Evolutionary conservation across 2,329 filamentous ascomycete genomes (phyloP).

Genomic region (Tolypocladium paradoxum): DNA sequence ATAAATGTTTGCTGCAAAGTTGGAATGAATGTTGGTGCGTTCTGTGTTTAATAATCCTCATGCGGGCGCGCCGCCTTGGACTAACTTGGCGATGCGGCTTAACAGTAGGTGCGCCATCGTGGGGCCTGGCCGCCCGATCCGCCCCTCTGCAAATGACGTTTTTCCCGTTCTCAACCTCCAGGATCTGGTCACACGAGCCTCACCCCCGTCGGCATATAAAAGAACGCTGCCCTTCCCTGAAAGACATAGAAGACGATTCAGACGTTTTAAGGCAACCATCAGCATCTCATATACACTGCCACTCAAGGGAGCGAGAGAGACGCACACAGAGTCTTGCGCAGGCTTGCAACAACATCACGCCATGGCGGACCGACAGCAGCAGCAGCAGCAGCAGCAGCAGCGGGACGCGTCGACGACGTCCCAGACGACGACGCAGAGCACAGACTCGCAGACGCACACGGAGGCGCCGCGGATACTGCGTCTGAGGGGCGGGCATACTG

Average conservation of each 20-base stretch:
- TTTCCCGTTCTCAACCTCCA: background rate
- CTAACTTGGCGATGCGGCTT: background rate
- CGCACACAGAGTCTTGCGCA: background rate
- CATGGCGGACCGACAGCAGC: constrained; percentile 18
- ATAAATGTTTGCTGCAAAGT: background rate
- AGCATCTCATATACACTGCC: background rate
- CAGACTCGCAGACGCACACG: constrained; percentile 16
- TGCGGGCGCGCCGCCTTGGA: background rate
- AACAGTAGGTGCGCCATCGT: background rate
- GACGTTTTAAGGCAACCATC: background rate
- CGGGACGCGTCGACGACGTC: constrained; percentile 18
- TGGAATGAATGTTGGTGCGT: background rate
- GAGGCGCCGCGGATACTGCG: constrained; percentile 32
- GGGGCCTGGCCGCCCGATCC: background rate
- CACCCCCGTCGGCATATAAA: background rate
- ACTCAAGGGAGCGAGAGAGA: background rate
- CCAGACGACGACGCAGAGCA: constrained; percentile 19
- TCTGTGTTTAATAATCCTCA: background rate
- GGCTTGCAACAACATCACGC: background rate
- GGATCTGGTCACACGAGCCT: background rate
- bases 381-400: constrained; percentile 11
- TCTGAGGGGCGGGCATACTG: constrained; percentile 36
- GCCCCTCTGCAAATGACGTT: background rate
- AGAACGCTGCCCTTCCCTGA: background rate
- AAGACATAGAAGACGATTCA: background rate